Evolutionary conservation across 2,329 filamentous ascomycete species (phyloP).

Genomic region (Helicocarpus griseus): DNA sequence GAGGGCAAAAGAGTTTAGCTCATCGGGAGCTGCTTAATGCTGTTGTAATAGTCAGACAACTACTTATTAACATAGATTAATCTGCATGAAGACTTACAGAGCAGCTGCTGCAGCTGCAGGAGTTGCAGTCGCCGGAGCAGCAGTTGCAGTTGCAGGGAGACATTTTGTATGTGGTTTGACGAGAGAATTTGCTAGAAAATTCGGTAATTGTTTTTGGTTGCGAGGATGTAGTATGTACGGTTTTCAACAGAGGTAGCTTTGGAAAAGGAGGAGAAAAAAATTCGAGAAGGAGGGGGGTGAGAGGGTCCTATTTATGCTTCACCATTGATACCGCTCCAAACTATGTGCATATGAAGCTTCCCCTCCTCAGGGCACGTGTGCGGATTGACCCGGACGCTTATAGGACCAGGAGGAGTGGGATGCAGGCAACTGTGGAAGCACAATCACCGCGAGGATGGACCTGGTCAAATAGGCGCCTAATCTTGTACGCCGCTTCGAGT

Average conservation of each 20-base stretch:
- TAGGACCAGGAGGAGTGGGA: neutral
- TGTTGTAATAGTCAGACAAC: constrained; percentile 1
- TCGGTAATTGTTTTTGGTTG: neutral
- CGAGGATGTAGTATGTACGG: neutral
- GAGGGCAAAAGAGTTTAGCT: neutral
- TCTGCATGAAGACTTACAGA: constrained; percentile 19
- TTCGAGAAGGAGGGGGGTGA: neutral
- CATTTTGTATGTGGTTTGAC: constrained; percentile 23
- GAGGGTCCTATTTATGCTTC: constrained; percentile 3
- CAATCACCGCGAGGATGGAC: neutral
- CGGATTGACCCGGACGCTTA: neutral
- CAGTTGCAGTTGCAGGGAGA: constrained; percentile 33
- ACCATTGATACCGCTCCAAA: neutral
- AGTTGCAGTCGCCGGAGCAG: constrained; percentile 31
- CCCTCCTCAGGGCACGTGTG: neutral
- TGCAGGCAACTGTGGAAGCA: neutral
- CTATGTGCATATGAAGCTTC: neutral
- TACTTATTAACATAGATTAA: neutral
- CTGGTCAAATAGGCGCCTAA: neutral
- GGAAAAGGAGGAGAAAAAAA: neutral
- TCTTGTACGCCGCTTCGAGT: neutral
- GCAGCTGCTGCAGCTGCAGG: constrained; percentile 31
- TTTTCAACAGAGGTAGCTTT: neutral
- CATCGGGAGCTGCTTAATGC: constrained; percentile 10
- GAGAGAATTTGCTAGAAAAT: constrained; percentile 11